Percentiles rank a stretch among this genome's conserved stretches.
phyloP scores from a whole-genome alignment of 2,329 filamentous ascomycete genomes.

The Trichoderma atrobrunneum region DNA sequence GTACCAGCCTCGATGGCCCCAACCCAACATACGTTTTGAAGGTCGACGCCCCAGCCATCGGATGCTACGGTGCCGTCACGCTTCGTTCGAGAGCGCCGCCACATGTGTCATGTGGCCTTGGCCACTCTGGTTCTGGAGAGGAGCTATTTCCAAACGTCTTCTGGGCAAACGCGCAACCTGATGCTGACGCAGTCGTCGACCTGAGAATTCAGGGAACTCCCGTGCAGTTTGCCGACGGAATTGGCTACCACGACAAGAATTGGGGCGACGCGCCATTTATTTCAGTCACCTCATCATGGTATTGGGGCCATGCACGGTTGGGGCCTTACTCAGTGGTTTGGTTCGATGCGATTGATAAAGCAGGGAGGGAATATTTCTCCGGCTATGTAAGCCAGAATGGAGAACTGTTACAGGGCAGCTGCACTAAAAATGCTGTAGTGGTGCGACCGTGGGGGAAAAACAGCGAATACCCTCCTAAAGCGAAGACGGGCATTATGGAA shows the following conservation, averaged over 20 bases:
- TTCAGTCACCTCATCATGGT: conserved; percentile 35
- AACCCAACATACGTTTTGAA: too few relatives aligned
- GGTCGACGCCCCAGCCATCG: too few relatives aligned
- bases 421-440: not conserved
- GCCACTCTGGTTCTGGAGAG: too few relatives aligned
- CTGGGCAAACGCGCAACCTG: not conserved
- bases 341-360: conserved; percentile 36
- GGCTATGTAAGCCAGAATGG: not conserved
- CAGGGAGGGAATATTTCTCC: conserved; percentile 25
- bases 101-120: too few relatives aligned
- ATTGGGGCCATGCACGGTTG: conserved; percentile 45
- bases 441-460: not conserved
- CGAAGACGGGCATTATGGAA: too few relatives aligned
- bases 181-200: not conserved
- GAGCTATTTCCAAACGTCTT: too few relatives aligned
- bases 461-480: not conserved
- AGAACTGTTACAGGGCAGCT: not conserved
- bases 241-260: conserved; percentile 49
- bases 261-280: conserved; percentile 40
- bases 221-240: conserved; percentile 25
- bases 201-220: not conserved
- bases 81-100: too few relatives aligned
- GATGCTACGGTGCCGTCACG: too few relatives aligned
- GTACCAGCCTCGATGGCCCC: too few relatives aligned
- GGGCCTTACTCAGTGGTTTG: conserved; percentile 44